phyloP scores from a whole-genome alignment of 768 basidiomycete genomes.

The Atractiella rhizophila region DNA sequence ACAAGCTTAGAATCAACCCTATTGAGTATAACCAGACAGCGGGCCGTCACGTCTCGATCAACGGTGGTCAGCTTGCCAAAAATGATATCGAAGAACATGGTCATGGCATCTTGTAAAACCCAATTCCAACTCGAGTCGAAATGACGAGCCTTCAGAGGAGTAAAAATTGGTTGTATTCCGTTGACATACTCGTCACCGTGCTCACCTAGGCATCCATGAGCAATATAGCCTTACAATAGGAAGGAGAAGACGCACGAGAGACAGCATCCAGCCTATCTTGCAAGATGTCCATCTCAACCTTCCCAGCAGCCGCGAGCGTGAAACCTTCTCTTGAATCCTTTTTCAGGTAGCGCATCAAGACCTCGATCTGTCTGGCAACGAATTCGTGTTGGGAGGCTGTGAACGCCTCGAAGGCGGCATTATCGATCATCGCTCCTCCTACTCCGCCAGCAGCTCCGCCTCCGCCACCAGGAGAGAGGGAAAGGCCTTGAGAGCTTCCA shows the following conservation, averaged over 20 bases:
- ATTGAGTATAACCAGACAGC: conserved; percentile 92
- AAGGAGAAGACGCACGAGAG: too few relatives aligned
- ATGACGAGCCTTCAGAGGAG: conserved; percentile 81
- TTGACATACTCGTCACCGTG: conserved; percentile 84
- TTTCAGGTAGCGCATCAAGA: conserved; percentile 88
- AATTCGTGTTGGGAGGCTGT: conserved; percentile 77
- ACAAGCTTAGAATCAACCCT: conserved; percentile 71
- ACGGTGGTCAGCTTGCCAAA: conserved; percentile 81
- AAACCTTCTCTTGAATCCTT: conserved; percentile 83
- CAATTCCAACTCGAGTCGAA: conserved; percentile 99
- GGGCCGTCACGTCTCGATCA: conserved; percentile 77
- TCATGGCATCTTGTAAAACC: conserved; percentile 84
- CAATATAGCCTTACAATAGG: too few relatives aligned
- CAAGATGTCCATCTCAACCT: conserved; percentile 40
- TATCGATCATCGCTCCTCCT: conserved; percentile 64
- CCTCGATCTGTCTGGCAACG: conserved; percentile 72
- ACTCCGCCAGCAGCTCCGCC: conserved; percentile 36
- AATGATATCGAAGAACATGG: conserved; percentile 94
- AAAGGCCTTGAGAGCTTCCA: conserved; percentile 68
- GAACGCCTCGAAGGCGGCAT: conserved; percentile 95
- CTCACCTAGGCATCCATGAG: too few relatives aligned
- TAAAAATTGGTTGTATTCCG: conserved; percentile 83
- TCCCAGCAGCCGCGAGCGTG: conserved; percentile 64
- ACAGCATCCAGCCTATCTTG: conserved; percentile 75
- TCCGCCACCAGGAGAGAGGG: conserved; percentile 42